Evolutionary conservation across 2,329 filamentous ascomycete species (phyloP).

Genomic region (Penicillium sp.): DNA sequence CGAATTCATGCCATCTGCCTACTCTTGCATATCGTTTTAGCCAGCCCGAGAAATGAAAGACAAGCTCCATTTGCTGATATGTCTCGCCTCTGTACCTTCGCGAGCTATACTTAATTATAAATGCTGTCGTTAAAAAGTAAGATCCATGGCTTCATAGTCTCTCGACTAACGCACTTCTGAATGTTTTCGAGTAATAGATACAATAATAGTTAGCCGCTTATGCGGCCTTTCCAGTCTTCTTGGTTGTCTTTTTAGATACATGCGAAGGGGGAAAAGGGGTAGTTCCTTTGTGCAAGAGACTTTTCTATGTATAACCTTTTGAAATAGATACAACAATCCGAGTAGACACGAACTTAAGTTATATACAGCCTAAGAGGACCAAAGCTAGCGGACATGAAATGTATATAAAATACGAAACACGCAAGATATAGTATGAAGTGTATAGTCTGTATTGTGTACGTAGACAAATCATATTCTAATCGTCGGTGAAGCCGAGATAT

Average conservation of each 20-base stretch:
- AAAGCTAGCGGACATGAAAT: not conserved
- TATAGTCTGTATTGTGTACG: not conserved
- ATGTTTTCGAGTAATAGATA: not conserved
- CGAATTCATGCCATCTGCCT: conserved; percentile 19
- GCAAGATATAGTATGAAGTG: not conserved
- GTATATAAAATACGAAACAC: not conserved
- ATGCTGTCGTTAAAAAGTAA: not conserved
- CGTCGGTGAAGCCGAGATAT: not conserved
- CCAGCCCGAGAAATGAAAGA: not conserved
- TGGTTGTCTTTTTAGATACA: no score
- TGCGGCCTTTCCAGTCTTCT: no score
- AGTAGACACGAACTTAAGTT: not conserved
- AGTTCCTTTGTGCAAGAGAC: no score
- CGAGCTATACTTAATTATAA: not conserved
- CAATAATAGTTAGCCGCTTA: no score
- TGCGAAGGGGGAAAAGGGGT: no score
- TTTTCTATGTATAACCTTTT: no score
- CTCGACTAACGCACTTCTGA: not conserved
- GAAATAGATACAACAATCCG: not conserved
- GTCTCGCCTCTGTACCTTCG: not conserved
- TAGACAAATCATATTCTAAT: not conserved
- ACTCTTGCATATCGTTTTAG: conserved; percentile 7
- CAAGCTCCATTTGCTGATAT: not conserved
- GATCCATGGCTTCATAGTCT: not conserved
- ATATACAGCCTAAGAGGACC: not conserved